Conservation (phyloP, 2,329 filamentous ascomycete species). For the Penicillium sclerotiorum region DNA sequence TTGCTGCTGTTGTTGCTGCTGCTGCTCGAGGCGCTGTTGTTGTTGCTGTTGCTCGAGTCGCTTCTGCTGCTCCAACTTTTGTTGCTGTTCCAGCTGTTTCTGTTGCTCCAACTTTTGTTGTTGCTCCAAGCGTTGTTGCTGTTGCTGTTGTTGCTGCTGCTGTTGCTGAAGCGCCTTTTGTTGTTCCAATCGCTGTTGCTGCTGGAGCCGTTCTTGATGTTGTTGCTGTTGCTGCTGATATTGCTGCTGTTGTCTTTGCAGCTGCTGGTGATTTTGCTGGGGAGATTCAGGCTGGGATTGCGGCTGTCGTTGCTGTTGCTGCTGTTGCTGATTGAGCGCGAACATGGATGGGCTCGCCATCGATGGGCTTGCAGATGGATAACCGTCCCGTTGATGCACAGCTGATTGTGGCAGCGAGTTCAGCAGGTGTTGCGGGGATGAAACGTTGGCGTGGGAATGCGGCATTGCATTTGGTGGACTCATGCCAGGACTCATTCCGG, state of each 20-base stretch:
- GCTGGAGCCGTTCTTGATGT: constrained; percentile 20
- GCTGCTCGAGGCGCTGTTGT: constrained; percentile 22
- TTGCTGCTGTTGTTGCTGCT: constrained; percentile 10
- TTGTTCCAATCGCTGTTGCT: constrained; percentile 27
- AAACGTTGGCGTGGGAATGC: constrained; percentile 32
- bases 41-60: constrained; percentile 23
- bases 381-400: constrained; percentile 25
- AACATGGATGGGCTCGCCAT: constrained; percentile 29
- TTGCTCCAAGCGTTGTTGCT: constrained; percentile 16
- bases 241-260: constrained; percentile 22
- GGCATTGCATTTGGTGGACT: constrained; percentile 30
- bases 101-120: constrained; percentile 19
- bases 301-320: constrained; percentile 11
- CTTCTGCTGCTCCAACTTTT: constrained; percentile 21
- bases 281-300: constrained; percentile 32
- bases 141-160: constrained; percentile 15
- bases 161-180: constrained; percentile 18
- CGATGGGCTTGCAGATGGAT: constrained; percentile 23
- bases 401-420: constrained; percentile 30
- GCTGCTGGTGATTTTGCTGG: constrained; percentile 27
- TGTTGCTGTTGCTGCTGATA: constrained; percentile 26
- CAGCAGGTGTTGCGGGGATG: constrained; percentile 36
- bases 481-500: constrained; percentile 32
- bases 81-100: constrained; percentile 23
- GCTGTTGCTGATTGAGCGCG: constrained; percentile 20